Base-by-base conservation (phyloP, 176 grass and related monocot genomes). In the Avena eriantha region DNA sequence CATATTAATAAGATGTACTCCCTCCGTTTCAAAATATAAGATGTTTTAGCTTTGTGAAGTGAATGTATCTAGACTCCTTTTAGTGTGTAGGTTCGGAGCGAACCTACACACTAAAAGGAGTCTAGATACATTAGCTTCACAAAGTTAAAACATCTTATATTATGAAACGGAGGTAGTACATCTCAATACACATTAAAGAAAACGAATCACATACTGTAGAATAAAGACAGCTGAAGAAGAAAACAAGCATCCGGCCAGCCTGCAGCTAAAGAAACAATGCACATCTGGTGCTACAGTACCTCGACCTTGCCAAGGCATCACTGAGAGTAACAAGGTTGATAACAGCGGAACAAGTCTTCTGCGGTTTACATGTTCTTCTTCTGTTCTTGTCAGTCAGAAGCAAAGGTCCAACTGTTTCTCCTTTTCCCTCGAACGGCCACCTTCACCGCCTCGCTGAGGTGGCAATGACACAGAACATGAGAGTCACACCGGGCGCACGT, bases 241-340 rank as follows among this genome's bases (percentile, higher is more conserved):
- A 56, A 56, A 19, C 16, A 58, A 1, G 71, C 45, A 49, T 73
- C 71, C 43, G 24, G 43, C 60, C 60, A 64, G 60, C 60, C 60
- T 64, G 11, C 63, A 66, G 63, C 63, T 66, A 66, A 66, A 66
- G 24, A 33, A 39, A 39, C 36, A 39, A 39, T 39, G 36, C 36
- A 39, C 13, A 66, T 33, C 5, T 1, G 45, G 45, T 26, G 45
- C 43, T 26, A 15, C 71, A 74, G 46, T 49, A 69, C 8, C 45
- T 17, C 13, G 53, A 76, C 73, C 47, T 76, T 76, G 15, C 31
- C 45, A 53, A 53, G 47, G 73, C 73, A 53, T 76, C 73, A 53
- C 48, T 53, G 24, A 19, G 31, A 53, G 29, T 76, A 31, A 76
- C 48, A 47, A 76, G 73, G 73, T 51, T 76, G 23, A 18, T 19